Percentiles rank a stretch among this genome's conserved stretches.
These are phyloP conservation scores for Cetradonia linearis DNA, from an alignment of 495 filamentous ascomycete species.

Conservation along the genomic window DNA sequence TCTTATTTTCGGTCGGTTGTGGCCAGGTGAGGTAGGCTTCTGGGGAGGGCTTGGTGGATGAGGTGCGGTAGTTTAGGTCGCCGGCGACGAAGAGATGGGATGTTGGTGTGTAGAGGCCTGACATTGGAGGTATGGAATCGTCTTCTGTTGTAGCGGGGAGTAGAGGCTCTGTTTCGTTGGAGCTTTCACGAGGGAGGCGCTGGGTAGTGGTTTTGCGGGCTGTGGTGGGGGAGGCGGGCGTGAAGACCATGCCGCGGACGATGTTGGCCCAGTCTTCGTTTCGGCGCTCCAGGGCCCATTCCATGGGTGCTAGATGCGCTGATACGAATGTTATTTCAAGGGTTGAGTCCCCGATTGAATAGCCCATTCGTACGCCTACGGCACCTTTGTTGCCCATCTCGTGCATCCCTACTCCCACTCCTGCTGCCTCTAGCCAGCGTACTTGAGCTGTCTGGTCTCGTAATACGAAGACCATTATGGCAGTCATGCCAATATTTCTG, in stretches of 20 bases:
- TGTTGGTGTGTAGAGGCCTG: constrained; percentile 57
- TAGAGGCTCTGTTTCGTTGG: constrained; percentile 37
- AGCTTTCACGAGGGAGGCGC: constrained; percentile 15
- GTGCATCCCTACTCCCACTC: constrained; percentile 68
- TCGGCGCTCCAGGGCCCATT: constrained; percentile 54
- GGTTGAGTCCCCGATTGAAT: constrained; percentile 33
- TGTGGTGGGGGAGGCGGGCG: constrained; percentile 13
- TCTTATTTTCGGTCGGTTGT: constrained; percentile 42
- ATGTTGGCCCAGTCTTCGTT: constrained; percentile 83
- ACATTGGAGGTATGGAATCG: constrained; percentile 22
- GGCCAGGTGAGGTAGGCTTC: constrained; percentile 47
- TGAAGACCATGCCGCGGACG: constrained; percentile 67
- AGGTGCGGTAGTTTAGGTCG: constrained; percentile 91
- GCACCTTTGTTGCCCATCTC: constrained; percentile 95
- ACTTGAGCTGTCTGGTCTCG: constrained; percentile 47
- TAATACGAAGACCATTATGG: constrained; percentile 65
- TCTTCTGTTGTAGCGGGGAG: constrained; percentile 26
- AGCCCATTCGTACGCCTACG: constrained; percentile 63
- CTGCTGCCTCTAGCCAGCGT: constrained; percentile 53
- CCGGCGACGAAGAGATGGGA: constrained; percentile 78
- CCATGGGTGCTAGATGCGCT: constrained; percentile 83
- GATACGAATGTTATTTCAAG: constrained; percentile 71
- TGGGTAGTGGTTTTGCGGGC: constrained; percentile 7
- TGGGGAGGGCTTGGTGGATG: constrained; percentile 44
- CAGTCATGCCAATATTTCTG: constrained; percentile 80